phyloP scores from a whole-genome alignment of 2,329 filamentous ascomycete species.

The Talaromyces sp. region DNA sequence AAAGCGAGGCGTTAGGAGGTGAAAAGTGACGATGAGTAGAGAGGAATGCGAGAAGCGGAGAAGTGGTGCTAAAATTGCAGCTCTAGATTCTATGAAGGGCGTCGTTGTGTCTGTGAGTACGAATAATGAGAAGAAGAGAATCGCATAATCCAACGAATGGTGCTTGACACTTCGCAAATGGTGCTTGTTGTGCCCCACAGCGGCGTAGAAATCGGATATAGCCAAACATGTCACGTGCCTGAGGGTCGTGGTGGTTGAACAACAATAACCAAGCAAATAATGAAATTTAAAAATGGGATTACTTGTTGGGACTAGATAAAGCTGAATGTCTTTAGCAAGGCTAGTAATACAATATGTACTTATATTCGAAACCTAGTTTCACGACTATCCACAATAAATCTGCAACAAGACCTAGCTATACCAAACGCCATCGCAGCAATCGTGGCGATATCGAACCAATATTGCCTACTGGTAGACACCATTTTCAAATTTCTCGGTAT shows the following conservation, averaged over 20 bases:
- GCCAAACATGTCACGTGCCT: background rate
- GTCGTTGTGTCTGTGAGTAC: background rate
- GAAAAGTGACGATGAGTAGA: too few relatives aligned
- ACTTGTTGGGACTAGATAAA: background rate
- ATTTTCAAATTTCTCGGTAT: conserved; percentile 74
- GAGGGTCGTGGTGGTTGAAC: background rate
- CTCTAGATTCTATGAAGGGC: background rate
- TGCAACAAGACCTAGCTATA: background rate
- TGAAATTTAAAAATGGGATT: background rate
- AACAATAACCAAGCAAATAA: background rate
- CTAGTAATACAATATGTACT: background rate
- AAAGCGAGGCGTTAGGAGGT: background rate
- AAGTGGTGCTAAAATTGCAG: background rate
- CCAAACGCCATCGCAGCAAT: background rate
- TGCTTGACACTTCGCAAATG: background rate
- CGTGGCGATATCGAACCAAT: background rate
- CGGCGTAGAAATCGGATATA: background rate
- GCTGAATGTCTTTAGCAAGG: too few relatives aligned
- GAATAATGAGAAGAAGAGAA: background rate
- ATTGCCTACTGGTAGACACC: conserved; percentile 48
- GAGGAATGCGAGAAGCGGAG: too few relatives aligned
- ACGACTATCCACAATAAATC: background rate
- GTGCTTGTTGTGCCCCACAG: background rate
- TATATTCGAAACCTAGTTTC: background rate
- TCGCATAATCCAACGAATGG: too few relatives aligned